Base-by-base conservation (phyloP, 768 basidiomycete genomes). In the Podaxis mareebaensis region DNA sequence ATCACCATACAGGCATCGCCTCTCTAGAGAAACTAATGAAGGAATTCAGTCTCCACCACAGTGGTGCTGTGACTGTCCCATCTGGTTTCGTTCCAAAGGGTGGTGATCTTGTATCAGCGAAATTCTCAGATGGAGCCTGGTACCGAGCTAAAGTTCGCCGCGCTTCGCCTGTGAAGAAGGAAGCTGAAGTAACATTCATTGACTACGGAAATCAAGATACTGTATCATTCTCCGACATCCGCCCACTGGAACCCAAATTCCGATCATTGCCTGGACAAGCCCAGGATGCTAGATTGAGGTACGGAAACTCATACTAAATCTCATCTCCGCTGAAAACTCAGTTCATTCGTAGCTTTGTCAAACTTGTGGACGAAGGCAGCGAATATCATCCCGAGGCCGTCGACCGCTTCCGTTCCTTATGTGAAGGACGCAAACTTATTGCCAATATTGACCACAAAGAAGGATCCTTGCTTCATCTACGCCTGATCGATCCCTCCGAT, bases 181-280 rank as follows among this genome's bases (percentile, higher is more conserved):
- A 97, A 75, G 95, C 94, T 5, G 93, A 97, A 73, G 90, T 99
- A 38, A 89, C 90, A 7, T 98, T 98, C 78, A 96, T 98, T 68
- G 91, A 93, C 73, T 93, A 96, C 71, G 96, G 96, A 36, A 99
- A 99, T 75, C 92, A 95, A 74, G 95, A 96, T 71, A 91, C 83
- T 1, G 80, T 98, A 11, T 76, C 89, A 3, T 98, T 93, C 75
- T 77, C 85, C n/a, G 80, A 89, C 66, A 88, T 97, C 65, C 85
- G 97, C 24, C 95, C 96, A 3, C 83, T 99, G 53, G 96, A 98
- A 68, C 77, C 88, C 24, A 90, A 90, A 73, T 99, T 99, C 86
- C 91, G 92, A 67, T 83, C 89, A 8, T 82, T 99, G 8, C 88
- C 93, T 33, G 92, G 94, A 22, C 96, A 99, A 75, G 96, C 96